A percentile compares a stretch with the other conserved stretches of the same genome.
Evolutionary conservation across 306 rosid species (phyloP).

Genomic region (Acacia acuminata): DNA sequence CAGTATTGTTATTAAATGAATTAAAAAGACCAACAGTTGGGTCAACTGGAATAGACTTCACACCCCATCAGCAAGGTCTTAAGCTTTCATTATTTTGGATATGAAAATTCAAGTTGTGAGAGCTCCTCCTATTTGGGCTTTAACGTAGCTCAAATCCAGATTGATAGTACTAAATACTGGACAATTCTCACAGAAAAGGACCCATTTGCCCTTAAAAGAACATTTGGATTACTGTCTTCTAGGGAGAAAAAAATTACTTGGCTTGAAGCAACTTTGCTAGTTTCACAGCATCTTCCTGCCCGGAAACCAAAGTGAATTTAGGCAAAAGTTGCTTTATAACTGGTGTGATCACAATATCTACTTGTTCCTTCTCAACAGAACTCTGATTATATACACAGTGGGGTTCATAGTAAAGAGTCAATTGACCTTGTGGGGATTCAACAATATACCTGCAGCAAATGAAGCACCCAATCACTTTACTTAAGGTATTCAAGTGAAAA

Average conservation of each 20-base stretch:
- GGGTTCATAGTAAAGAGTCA: conserved; percentile 90
- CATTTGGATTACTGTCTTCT: neutral
- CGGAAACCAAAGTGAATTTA: conserved; percentile 79
- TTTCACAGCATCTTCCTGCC: conserved; percentile 94
- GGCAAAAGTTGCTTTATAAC: conserved; percentile 90
- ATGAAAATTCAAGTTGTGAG: neutral
- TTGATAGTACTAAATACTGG: neutral
- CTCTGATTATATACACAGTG: conserved; percentile 76
- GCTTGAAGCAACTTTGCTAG: conserved; percentile 83
- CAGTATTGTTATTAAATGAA: neutral
- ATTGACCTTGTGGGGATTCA: conserved; percentile 56
- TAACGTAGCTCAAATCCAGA: neutral
- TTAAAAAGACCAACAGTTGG: neutral
- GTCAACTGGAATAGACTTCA: neutral
- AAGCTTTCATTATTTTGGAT: neutral
- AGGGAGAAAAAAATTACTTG: conserved; percentile 43
- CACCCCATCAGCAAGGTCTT: neutral
- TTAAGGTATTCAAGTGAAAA: conserved; percentile 12
- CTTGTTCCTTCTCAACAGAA: conserved; percentile 66
- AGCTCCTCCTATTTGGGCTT: neutral
- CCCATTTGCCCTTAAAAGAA: conserved; percentile 3
- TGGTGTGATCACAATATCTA: conserved; percentile 88
- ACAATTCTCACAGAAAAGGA: neutral
- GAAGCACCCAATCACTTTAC: conserved; percentile 21
- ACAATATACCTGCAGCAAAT: conserved; percentile 67